A percentile compares a stretch with the other conserved stretches of the same genome.
Conservation (phyloP, 306 rosid genomes). For the Gastrolobium villosum region DNA sequence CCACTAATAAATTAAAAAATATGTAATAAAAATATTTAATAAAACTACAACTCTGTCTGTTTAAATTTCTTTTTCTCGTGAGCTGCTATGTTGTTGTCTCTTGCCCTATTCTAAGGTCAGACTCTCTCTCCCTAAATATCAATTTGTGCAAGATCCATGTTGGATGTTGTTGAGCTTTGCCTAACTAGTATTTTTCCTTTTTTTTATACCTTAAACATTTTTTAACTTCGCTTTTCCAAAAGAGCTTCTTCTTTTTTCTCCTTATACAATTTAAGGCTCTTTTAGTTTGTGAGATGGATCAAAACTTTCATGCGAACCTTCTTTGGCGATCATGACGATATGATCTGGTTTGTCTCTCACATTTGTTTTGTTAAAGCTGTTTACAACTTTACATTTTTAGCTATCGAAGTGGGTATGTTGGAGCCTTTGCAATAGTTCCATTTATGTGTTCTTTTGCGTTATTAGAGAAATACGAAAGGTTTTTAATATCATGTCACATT, state of each 20-base stretch:
- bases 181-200: slow-evolving; percentile 11
- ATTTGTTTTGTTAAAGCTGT: slow-evolving; percentile 74
- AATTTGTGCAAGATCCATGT: slow-evolving; percentile 37
- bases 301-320: slow-evolving; percentile 70
- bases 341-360: slow-evolving; percentile 65
- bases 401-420: slow-evolving; percentile 46
- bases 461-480: no score
- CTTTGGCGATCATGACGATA: slow-evolving; percentile 69
- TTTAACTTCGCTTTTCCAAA: not conserved
- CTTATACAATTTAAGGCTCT: not conserved
- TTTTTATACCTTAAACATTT: not conserved
- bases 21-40: no score
- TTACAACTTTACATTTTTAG: slow-evolving; percentile 53
- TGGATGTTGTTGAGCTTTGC: not conserved
- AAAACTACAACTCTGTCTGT: no score
- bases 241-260: not conserved
- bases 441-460: slow-evolving; percentile 58
- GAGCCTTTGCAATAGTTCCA: slow-evolving; percentile 61
- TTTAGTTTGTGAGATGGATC: slow-evolving; percentile 71
- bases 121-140: slow-evolving; percentile 50
- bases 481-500: no score
- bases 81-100: no score
- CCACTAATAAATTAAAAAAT: no score
- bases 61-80: no score
- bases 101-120: slow-evolving; percentile 52